Percentiles rank a stretch among this genome's conserved stretches.
Evolutionary conservation across 2,329 filamentous ascomycete genomes (phyloP).

Genomic region (Mycosphaerella arachidis): DNA sequence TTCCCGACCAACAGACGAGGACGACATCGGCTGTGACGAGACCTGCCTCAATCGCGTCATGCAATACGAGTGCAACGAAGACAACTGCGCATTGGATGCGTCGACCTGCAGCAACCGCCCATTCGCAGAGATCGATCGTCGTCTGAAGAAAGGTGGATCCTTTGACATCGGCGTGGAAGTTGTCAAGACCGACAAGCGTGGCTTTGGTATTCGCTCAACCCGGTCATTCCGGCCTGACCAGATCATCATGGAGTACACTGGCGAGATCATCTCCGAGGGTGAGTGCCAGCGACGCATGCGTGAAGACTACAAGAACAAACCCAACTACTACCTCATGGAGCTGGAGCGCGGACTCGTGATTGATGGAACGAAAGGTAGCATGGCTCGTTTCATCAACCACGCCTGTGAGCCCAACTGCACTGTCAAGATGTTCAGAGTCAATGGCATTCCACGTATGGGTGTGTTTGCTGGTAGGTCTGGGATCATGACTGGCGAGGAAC

Average conservation of each 20-base stretch:
- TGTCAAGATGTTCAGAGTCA: slow-evolving; percentile 81
- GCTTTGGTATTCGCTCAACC: slow-evolving; percentile 87
- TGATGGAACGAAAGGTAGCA: slow-evolving; percentile 90
- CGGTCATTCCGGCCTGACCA: slow-evolving; percentile 81
- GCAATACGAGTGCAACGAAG: slow-evolving; percentile 92
- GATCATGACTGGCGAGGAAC: slow-evolving; percentile 90
- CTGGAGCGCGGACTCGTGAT: slow-evolving; percentile 99
- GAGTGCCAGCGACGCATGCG: slow-evolving; percentile 94
- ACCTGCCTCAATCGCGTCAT: slow-evolving; percentile 92
- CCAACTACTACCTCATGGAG: slow-evolving; percentile 98
- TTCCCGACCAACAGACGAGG: slow-evolving; percentile 42
- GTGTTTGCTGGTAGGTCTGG: slow-evolving; percentile 86
- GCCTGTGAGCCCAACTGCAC: slow-evolving; percentile 93
- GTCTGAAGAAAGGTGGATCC: slow-evolving; percentile 70
- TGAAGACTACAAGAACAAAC: slow-evolving; percentile 86
- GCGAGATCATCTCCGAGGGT: slow-evolving; percentile 91
- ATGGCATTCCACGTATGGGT: slow-evolving; percentile 90
- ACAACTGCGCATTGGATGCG: slow-evolving; percentile 77
- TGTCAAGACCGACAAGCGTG: slow-evolving; percentile 81
- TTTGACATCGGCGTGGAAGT: slow-evolving; percentile 94
- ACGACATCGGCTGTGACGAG: slow-evolving; percentile 76
- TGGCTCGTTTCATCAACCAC: slow-evolving; percentile 97
- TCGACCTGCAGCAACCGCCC: slow-evolving; percentile 77
- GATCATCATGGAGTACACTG: slow-evolving; percentile 97
- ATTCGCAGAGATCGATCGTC: slow-evolving; percentile 73